phyloP scores from a whole-genome alignment of 2,329 filamentous ascomycete genomes.

The Trichophyton schoenleinii region DNA sequence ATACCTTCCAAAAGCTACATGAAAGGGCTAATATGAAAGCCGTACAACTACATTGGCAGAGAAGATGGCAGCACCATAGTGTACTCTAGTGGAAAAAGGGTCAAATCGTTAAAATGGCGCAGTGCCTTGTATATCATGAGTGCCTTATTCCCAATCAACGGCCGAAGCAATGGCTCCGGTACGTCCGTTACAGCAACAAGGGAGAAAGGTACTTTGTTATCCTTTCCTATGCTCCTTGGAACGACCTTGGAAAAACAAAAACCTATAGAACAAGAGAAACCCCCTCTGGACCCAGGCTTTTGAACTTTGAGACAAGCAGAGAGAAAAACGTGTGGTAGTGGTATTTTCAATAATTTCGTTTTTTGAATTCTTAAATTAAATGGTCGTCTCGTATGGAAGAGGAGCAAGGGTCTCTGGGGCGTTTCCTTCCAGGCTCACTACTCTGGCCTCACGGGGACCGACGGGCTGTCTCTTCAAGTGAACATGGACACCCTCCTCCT shows the following conservation, averaged over 20 bases:
- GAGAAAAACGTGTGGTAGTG: not conserved
- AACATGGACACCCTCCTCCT: conserved; percentile 73
- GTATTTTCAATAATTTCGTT: conserved; percentile 5
- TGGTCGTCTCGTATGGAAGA: conserved; percentile 94
- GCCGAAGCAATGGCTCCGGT: not conserved
- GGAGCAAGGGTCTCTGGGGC: conserved; percentile 83
- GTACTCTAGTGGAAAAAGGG: not conserved
- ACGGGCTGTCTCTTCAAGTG: conserved; percentile 85
- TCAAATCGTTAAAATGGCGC: not conserved
- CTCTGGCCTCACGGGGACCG: conserved; percentile 67
- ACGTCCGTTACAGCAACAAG: not conserved
- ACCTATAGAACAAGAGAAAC: conserved; percentile 2
- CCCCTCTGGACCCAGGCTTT: not conserved
- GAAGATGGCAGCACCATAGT: not conserved
- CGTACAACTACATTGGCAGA: not conserved
- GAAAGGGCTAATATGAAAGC: not conserved
- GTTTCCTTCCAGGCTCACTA: conserved; percentile 68
- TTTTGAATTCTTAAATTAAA: conserved; percentile 43
- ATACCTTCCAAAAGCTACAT: not conserved
- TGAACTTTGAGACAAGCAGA: not conserved
- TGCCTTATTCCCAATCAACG: not conserved
- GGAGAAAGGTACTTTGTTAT: not conserved
- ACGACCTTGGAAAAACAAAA: not conserved
- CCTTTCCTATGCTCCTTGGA: not conserved
- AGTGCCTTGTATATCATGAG: not conserved